A percentile compares a stretch with the other conserved stretches of the same genome.
Evolutionary conservation across 805 yeast genomes (phyloP).

Genomic region (Starmera dryadoides): DNA sequence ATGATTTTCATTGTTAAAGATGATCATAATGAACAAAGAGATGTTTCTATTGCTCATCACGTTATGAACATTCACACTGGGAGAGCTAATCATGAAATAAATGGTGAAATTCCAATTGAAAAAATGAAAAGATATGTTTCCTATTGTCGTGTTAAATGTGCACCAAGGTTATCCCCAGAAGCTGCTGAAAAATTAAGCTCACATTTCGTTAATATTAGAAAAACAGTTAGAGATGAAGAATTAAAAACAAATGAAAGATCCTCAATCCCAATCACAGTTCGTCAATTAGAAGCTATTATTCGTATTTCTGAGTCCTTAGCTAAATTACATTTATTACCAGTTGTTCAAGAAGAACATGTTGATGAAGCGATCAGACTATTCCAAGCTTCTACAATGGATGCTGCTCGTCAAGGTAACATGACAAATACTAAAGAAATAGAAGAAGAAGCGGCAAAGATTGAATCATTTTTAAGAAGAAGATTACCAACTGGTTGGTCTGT

Average conservation of each 20-base stretch:
- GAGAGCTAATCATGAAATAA: constrained; percentile 48
- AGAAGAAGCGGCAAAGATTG: constrained; percentile 71
- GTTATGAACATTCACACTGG: constrained; percentile 94
- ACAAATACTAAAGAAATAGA: constrained; percentile 50
- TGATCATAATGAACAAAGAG: constrained; percentile 82
- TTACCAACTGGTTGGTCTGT: constrained; percentile 97
- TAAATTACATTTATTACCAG: constrained; percentile 71
- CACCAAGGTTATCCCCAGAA: constrained; percentile 83
- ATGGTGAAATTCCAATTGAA: constrained; percentile 79
- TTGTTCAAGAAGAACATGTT: constrained; percentile 84
- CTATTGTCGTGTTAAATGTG: constrained; percentile 84
- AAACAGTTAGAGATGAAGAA: constrained; percentile 75
- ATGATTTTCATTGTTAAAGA: constrained; percentile 97
- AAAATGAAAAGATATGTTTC: constrained; percentile 90
- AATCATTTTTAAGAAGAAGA: constrained; percentile 79
- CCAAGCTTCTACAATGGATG: constrained; percentile 97
- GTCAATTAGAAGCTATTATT: constrained; percentile 95
- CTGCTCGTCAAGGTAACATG: constrained; percentile 50
- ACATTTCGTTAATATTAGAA: constrained; percentile 86
- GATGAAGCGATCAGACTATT: constrained; percentile 92
- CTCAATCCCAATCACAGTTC: constrained; percentile 92
- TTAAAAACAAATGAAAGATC: constrained; percentile 79
- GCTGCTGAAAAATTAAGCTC: constrained; percentile 89
- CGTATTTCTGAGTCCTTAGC: constrained; percentile 95
- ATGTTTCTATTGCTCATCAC: constrained; percentile 85